Percentiles rank a stretch among this genome's conserved stretches.
Evolutionary conservation across 1,139 yeast species (phyloP).

Genomic region (Geotrichum candidum): DNA sequence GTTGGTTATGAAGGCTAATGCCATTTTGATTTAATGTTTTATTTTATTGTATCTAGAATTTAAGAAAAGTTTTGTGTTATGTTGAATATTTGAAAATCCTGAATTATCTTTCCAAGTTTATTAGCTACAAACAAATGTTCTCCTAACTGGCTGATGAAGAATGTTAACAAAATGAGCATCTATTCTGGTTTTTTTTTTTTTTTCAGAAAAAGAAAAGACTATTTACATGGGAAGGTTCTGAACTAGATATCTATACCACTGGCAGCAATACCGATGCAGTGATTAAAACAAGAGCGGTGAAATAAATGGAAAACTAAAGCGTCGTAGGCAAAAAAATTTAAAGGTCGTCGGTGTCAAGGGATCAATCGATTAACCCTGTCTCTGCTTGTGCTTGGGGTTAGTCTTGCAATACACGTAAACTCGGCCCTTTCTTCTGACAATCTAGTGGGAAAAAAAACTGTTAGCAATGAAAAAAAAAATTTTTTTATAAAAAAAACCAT

Average conservation of each 20-base stretch:
- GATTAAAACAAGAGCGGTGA: not conserved
- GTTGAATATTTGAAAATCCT: not conserved
- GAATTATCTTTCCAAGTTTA: not conserved
- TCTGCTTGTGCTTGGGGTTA: constrained; percentile 91
- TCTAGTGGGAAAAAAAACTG: constrained; percentile 26
- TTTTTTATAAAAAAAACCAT: not conserved
- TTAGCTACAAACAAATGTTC: not conserved
- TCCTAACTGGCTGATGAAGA: not conserved
- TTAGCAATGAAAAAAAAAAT: not conserved
- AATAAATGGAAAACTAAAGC: not conserved
- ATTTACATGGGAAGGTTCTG: not conserved
- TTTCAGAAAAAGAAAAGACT: not conserved
- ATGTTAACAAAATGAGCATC: too few relatives aligned
- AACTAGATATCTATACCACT: not conserved
- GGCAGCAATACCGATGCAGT: not conserved
- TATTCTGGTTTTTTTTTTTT: too few relatives aligned
- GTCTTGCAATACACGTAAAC: constrained; percentile 89
- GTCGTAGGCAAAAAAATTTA: not conserved
- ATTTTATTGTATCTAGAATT: not conserved
- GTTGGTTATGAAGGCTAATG: not conserved
- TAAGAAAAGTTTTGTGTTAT: not conserved
- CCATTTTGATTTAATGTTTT: not conserved
- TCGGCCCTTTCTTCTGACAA: constrained; percentile 90
- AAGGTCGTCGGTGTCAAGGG: not conserved
- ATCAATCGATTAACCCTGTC: constrained; percentile 63